Evolutionary conservation across 148 eudicot species (phyloP).

Genomic region (Rhododendron ovatum): DNA sequence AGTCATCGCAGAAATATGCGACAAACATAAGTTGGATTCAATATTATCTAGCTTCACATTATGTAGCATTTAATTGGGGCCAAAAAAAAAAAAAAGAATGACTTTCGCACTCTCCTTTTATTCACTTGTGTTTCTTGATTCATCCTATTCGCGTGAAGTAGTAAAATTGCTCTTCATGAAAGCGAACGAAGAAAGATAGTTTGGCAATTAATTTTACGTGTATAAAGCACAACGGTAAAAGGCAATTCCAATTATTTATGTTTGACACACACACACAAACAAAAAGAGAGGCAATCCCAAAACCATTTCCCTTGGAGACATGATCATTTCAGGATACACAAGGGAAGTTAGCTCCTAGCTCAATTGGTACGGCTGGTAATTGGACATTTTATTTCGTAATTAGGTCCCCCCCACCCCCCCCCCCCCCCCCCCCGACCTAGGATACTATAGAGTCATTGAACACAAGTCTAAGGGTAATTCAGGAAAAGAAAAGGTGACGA

Average conservation of each 20-base stretch:
- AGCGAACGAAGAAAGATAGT: background rate
- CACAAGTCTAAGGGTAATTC: background rate
- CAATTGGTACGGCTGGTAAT: no score
- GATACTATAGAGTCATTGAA: background rate
- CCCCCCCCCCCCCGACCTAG: no score
- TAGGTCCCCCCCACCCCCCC: no score
- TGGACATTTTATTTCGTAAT: no score
- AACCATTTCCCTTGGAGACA: background rate
- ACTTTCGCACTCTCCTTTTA: background rate
- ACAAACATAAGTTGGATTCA: background rate
- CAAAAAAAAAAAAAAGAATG: background rate
- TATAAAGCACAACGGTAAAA: no score
- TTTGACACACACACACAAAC: no score
- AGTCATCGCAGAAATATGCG: background rate
- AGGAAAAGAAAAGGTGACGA: background rate
- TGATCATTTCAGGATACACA: background rate
- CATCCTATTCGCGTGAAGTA: background rate
- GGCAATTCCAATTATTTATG: no score
- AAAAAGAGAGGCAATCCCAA: no score
- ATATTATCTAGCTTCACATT: background rate
- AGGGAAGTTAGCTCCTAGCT: background rate
- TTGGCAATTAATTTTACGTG: background rate
- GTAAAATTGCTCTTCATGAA: background rate
- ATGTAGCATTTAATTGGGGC: background rate
- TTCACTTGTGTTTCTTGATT: background rate